These are phyloP conservation scores for Angomonas deanei DNA, from an alignment of 208 protist species.

Conservation along the genomic window DNA sequence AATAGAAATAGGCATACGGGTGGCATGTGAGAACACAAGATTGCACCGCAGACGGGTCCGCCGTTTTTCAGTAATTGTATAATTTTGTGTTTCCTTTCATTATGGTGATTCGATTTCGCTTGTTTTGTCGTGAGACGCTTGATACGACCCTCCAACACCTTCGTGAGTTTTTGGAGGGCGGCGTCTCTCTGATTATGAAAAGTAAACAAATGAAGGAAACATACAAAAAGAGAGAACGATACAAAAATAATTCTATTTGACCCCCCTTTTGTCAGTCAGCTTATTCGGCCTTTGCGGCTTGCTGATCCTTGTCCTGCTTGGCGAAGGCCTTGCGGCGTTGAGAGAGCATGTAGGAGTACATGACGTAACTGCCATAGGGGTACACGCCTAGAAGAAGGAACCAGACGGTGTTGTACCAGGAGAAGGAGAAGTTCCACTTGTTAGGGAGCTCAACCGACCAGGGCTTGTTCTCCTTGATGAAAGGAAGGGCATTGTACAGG, in stretches of 20 bases:
- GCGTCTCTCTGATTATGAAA: too few species aligned
- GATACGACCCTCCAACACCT: neutral
- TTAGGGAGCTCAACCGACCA: constrained; percentile 74
- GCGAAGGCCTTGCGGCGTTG: constrained; percentile 74
- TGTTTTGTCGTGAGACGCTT: neutral
- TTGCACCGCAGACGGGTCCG: neutral
- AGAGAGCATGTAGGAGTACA: constrained; percentile 89
- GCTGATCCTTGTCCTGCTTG: constrained; percentile 6
- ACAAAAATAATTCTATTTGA: neutral
- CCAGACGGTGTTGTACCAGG: constrained; percentile 66
- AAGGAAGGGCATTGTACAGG: constrained; percentile 69
- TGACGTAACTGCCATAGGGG: constrained; percentile 72
- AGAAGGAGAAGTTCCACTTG: constrained; percentile 75
- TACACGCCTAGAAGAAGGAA: constrained; percentile 71
- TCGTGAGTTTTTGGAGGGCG: constrained; percentile 4
- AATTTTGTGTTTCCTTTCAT: neutral
- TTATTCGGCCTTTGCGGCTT: neutral
- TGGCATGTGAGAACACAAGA: too few species aligned
- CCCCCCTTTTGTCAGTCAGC: neutral
- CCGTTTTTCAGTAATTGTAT: constrained; percentile 1
- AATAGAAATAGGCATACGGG: neutral
- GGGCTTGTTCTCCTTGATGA: constrained; percentile 53
- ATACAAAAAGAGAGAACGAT: too few species aligned
- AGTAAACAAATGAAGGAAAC: too few species aligned
- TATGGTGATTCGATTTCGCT: neutral